Percentiles rank a stretch among this genome's conserved stretches.
Evolutionary conservation across 306 rosid species (phyloP).

Genomic region (Ammopiptanthus mongolicus): DNA sequence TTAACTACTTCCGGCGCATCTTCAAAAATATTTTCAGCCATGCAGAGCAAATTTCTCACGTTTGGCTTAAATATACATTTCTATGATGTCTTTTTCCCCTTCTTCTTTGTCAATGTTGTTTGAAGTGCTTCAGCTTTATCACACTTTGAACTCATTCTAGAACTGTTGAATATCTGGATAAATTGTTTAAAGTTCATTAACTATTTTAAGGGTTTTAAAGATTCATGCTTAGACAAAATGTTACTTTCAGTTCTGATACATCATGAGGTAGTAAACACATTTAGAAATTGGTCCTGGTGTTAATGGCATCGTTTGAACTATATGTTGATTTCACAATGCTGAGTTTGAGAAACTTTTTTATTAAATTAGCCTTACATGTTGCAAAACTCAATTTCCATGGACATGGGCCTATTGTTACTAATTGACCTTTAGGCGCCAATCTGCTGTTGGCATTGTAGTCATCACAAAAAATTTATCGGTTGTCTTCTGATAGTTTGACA

Average conservation of each 20-base stretch:
- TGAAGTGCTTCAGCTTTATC: not conserved
- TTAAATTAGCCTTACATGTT: not conserved
- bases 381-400: not conserved
- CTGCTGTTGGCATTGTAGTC: not conserved
- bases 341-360: not conserved
- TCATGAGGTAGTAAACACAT: not conserved
- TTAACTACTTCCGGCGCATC: conserved; percentile 80
- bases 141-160: not conserved
- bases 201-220: not conserved
- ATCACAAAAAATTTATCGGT: not conserved
- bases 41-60: conserved; percentile 97
- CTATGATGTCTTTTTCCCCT: not conserved
- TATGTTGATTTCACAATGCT: conserved; percentile 1
- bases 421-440: not conserved
- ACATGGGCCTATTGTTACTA: not conserved
- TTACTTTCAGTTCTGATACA: not conserved
- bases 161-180: not conserved
- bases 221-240: not conserved
- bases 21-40: conserved; percentile 93
- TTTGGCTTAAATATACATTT: conserved; percentile 15
- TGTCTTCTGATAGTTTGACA: conserved; percentile 14
- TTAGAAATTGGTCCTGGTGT: not conserved
- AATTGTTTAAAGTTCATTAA: not conserved
- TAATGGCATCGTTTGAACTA: not conserved
- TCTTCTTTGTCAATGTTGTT: not conserved